These are phyloP conservation scores for Moricandia moricandioides DNA, from an alignment of 345 rosid species.

Conservation along the genomic window DNA sequence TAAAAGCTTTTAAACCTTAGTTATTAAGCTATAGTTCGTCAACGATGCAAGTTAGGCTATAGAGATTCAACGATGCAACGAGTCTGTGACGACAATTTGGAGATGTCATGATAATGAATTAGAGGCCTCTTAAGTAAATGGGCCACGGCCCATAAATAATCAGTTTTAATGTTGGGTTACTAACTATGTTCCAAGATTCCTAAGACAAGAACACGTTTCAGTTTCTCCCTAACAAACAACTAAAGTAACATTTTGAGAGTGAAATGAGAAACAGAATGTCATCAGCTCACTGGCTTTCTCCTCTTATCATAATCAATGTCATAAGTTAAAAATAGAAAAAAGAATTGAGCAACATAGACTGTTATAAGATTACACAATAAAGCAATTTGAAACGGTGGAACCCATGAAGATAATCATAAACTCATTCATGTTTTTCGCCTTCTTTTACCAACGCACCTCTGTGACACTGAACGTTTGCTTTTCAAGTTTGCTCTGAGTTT, in stretches of 20 bases:
- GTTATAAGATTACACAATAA: constrained; percentile 26
- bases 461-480: constrained; percentile 41
- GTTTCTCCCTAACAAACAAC: neutral
- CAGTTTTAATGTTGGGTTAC: neutral
- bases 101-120: neutral
- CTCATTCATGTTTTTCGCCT: constrained; percentile 21
- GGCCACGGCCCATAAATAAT: neutral
- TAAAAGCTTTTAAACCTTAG: too few relatives aligned
- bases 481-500: constrained; percentile 24
- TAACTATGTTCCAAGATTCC: neutral
- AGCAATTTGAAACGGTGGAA: constrained; percentile 13
- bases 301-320: constrained; percentile 26
- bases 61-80: neutral
- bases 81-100: neutral
- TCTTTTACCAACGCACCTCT: constrained; percentile 31
- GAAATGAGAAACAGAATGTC: constrained; percentile 13
- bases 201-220: neutral
- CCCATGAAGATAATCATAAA: neutral
- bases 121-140: neutral
- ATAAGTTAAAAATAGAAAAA: constrained; percentile 2
- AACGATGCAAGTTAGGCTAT: too few relatives aligned
- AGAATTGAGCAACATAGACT: constrained; percentile 25
- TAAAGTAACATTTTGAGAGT: neutral
- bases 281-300: constrained; percentile 1
- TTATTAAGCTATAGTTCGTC: too few relatives aligned